phyloP scores from a whole-genome alignment of 1,284 basidiomycete genomes.

The Moesziomyces sp. region DNA sequence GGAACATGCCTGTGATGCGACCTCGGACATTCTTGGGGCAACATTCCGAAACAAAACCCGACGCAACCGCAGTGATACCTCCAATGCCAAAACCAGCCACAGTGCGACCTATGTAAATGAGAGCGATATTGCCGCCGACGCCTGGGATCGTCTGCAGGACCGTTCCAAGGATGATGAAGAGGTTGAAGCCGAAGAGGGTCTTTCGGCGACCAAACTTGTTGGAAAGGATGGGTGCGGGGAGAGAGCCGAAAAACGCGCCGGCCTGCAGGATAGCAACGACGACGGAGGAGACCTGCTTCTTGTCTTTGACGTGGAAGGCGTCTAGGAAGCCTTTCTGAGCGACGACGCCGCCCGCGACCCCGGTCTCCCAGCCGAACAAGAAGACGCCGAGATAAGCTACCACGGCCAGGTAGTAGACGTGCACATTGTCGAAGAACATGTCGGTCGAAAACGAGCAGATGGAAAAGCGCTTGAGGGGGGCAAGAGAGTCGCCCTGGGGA shows the following conservation, averaged over 20 bases:
- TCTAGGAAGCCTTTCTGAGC: constrained; percentile 74
- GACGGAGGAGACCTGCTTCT: constrained; percentile 12
- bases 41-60: constrained; percentile 60
- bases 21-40: constrained; percentile 62
- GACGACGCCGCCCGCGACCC: constrained; percentile 77
- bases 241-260: constrained; percentile 13
- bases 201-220: constrained; percentile 12
- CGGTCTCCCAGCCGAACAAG: constrained; percentile 78
- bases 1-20: constrained; percentile 68
- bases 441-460: background rate
- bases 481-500: background rate
- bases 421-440: constrained; percentile 15
- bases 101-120: constrained; percentile 10
- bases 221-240: constrained; percentile 5
- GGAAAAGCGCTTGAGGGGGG: background rate
- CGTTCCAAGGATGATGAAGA: constrained; percentile 7
- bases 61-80: constrained; percentile 37
- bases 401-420: constrained; percentile 73
- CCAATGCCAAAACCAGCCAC: constrained; percentile 19
- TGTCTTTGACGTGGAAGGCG: constrained; percentile 75
- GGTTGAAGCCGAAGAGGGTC: constrained; percentile 7
- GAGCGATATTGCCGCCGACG: constrained; percentile 2
- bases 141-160: constrained; percentile 5
- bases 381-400: constrained; percentile 81
- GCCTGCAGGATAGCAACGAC: constrained; percentile 20